phyloP scores from a whole-genome alignment of 106 monocot genomes.

The Dioscorea dumetorum region DNA sequence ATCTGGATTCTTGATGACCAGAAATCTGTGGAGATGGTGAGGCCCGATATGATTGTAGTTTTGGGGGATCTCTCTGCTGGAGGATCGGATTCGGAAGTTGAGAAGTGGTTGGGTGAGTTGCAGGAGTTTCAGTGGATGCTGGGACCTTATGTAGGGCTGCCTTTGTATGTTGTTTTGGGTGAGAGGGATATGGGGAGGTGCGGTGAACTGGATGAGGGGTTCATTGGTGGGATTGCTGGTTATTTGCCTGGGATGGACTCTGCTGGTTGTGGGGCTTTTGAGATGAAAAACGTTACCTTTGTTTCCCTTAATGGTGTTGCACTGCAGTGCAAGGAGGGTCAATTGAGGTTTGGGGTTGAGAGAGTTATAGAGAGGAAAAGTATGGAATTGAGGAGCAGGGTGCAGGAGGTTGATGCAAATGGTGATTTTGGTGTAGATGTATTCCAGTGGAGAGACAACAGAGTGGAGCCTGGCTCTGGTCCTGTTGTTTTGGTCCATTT shows the following conservation, averaged over 20 bases:
- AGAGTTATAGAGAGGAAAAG: constrained; percentile 54
- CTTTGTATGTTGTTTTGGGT: constrained; percentile 46
- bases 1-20: constrained; percentile 8
- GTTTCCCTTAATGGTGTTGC: constrained; percentile 47
- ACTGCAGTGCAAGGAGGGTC: constrained; percentile 45
- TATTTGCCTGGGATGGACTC: constrained; percentile 45
- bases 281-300: constrained; percentile 55
- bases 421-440: background rate
- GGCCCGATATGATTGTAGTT: constrained; percentile 60
- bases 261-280: constrained; percentile 39
- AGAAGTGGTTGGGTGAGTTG: constrained; percentile 34
- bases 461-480: constrained; percentile 35
- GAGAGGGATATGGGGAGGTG: constrained; percentile 63
- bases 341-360: constrained; percentile 46
- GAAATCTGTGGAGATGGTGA: constrained; percentile 50
- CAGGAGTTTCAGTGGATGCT: constrained; percentile 41
- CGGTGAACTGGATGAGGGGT: constrained; percentile 19
- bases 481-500: constrained; percentile 62
- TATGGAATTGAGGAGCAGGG: constrained; percentile 17
- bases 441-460: constrained; percentile 24
- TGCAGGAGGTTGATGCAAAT: background rate
- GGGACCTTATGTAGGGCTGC: constrained; percentile 33
- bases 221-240: constrained; percentile 26
- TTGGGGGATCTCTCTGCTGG: constrained; percentile 51
- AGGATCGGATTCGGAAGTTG: constrained; percentile 17